Evolutionary conservation across 2,329 filamentous ascomycete species (phyloP), one percentile per base, ranked within the genome.

Genomic region (Botrytis galanthina): DNA sequence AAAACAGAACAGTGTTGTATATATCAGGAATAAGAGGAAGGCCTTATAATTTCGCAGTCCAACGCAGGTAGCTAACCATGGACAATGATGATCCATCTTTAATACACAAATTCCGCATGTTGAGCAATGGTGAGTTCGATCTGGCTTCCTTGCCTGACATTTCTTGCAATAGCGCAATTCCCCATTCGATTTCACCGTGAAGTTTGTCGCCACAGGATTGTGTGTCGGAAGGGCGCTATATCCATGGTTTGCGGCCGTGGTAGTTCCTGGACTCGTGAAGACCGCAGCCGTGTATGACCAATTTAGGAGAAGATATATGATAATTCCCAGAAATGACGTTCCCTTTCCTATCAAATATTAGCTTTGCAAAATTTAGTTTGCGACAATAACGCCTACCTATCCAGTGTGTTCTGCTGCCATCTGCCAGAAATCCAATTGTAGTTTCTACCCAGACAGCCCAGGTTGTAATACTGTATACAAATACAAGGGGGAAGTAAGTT

Each of bases 41-140:
- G 95, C 88, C 84, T 99, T 99, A 86, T 98, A 97, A 83, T 99
- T 99, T 80, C 90, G 90, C 76, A 99, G 85, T 32, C 96, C 96
- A 74, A 99, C 93, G 82, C 96, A 99, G 6, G 94, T 97, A 42
- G 96, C 95, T 68, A 99, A 87, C 96, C 96, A 99, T 26, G 96
- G 96, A 82, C 96, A 99, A 84, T 99, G 96, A 82, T 99, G 96
- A 81, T 99, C 96, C 96, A 99, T 99, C 86, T 99, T 99, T 82
- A 99, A 87, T 39, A 99, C 95, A 82, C 96, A 99, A 80, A 92
- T 92, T 78, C 92, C 90, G 84, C 96, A 99, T 6, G 94, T 97
- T 18, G 94, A 97, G 87, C 96, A 99, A 85, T 99, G 96, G 83
- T 99, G 96, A 46, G 95, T 91, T 75, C 96, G 93, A 84, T 99